A percentile compares a stretch with the other conserved stretches of the same genome.
Conservation (phyloP, 345 rosid genomes). For the Syzygium aqueum region DNA sequence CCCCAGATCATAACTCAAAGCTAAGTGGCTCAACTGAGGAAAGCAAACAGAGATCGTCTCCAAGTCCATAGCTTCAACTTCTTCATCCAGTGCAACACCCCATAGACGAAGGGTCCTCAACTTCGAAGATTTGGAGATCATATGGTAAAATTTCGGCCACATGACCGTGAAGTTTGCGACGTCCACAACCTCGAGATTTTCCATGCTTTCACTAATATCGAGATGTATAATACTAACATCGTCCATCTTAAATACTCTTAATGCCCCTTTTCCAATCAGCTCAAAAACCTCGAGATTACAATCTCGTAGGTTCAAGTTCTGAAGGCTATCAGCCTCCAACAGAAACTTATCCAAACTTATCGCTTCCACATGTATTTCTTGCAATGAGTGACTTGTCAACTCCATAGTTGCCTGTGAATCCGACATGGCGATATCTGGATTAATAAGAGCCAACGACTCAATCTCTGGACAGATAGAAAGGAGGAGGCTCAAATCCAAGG, state of each 20-base stretch:
- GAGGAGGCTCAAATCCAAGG: slow-evolving; percentile 70
- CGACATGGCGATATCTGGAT: slow-evolving; percentile 63
- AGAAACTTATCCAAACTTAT: slow-evolving; percentile 82
- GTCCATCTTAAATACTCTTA: slow-evolving; percentile 74
- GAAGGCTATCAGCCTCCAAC: slow-evolving; percentile 74
- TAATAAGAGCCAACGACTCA: slow-evolving; percentile 52
- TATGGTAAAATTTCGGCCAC: slow-evolving; percentile 79
- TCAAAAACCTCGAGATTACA: slow-evolving; percentile 78
- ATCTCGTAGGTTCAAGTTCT: slow-evolving; percentile 71
- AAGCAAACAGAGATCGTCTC: slow-evolving; percentile 64
- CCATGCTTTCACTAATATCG: slow-evolving; percentile 64
- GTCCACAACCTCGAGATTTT: slow-evolving; percentile 71
- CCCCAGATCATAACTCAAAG: slow-evolving; percentile 59
- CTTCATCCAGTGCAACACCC: slow-evolving; percentile 57
- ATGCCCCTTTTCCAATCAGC: slow-evolving; percentile 69
- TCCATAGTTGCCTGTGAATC: slow-evolving; percentile 68
- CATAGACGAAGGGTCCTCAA: slow-evolving; percentile 76
- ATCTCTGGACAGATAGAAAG: slow-evolving; percentile 65
- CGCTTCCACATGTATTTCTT: slow-evolving; percentile 62
- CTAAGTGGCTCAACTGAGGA: slow-evolving; percentile 57
- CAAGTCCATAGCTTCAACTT: slow-evolving; percentile 40
- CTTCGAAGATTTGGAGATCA: slow-evolving; percentile 72
- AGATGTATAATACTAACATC: slow-evolving; percentile 79
- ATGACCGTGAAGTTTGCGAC: slow-evolving; percentile 65
- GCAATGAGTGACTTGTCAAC: slow-evolving; percentile 54